phyloP scores from a whole-genome alignment of 2,329 filamentous ascomycete species.

The Cyanodermella asteris region DNA sequence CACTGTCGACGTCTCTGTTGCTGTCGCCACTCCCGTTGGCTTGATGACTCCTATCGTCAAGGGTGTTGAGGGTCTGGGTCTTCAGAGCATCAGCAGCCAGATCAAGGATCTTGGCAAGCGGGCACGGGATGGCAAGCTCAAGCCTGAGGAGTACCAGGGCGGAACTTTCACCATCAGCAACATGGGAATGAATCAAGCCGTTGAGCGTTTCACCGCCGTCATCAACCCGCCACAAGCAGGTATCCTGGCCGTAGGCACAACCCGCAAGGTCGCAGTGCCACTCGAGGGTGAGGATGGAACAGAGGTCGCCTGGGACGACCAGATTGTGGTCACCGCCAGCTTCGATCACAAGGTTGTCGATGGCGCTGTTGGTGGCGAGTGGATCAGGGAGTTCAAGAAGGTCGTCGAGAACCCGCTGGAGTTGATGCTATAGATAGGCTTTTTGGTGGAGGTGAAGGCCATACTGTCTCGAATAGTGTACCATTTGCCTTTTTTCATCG shows the following conservation, averaged over 20 bases:
- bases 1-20: slow-evolving; percentile 84
- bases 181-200: slow-evolving; percentile 97
- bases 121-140: slow-evolving; percentile 90
- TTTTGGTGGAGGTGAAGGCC: too few relatives aligned
- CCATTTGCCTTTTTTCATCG: too few relatives aligned
- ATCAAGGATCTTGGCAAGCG: slow-evolving; percentile 96
- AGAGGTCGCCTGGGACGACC: slow-evolving; percentile 78
- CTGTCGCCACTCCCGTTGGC: slow-evolving; percentile 76
- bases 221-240: slow-evolving; percentile 97
- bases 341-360: slow-evolving; percentile 99
- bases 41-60: slow-evolving; percentile 96
- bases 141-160: slow-evolving; percentile 98
- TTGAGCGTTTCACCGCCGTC: slow-evolving; percentile 92
- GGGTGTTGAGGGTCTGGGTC: slow-evolving; percentile 65
- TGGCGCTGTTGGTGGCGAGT: slow-evolving; percentile 87
- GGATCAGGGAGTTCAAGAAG: slow-evolving; percentile 93
- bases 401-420: slow-evolving; percentile 92
- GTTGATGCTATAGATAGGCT: slow-evolving; percentile 68
- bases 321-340: slow-evolving; percentile 83
- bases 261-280: slow-evolving; percentile 77
- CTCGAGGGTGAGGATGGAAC: slow-evolving; percentile 67
- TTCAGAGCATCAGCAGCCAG: slow-evolving; percentile 66
- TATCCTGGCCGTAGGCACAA: slow-evolving; percentile 86
- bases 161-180: slow-evolving; percentile 99
- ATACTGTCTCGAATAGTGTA: too few relatives aligned